Evolutionary conservation across 805 yeast species (phyloP), one percentile per base, ranked within the genome.

Genomic region (Kuraishia capsulata): DNA sequence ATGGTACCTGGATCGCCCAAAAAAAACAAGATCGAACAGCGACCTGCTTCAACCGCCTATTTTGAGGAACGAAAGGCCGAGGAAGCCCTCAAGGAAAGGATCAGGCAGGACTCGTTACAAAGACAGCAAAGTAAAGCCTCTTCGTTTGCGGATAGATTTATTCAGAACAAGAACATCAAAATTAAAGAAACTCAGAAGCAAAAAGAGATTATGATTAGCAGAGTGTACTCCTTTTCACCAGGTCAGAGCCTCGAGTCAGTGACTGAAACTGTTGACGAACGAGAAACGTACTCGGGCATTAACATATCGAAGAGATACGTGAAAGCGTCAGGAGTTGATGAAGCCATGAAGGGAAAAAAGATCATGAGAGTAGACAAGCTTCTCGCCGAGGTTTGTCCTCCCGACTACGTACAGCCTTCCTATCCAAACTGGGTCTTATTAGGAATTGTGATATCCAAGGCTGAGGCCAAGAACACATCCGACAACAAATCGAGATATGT

Each of bases 401-500:
- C 95, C 0, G 64, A 73, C 17, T 88, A 72, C 51, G 53, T 59
- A 4, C 82, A 82, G 35, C 95, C 96, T 0, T 59, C 61, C 25
- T 79, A 80, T 49, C 59, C 81, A 3, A 88, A 89, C 52, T 88
- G 87, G 82, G 79, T 80, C n/a, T 70, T 78, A 1, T 50, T 81
- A n/a, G 97, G 95, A 1, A 65, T 84, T 2, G 63, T 89, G 0
- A 61, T 76, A 4, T 50, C 54, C 17, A 87, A 87, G 50, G 62
- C 77, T 4, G 73, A 65, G 5, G 67, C 81, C 3, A 65, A 68
- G 44, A 54, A 60, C 3, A 62, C 84, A 0, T 45, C 65, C 11
- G 51, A 59, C 20, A 53, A 52, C 33, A 48, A 46, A 21, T 59
- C 65, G 11, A 81, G 78, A 50, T 89, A 65, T 50, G 61, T 84